Percentiles rank a stretch among this genome's conserved stretches.
Evolutionary conservation across 306 rosid genomes (phyloP).

Genomic region (Cucumis hystrix): DNA sequence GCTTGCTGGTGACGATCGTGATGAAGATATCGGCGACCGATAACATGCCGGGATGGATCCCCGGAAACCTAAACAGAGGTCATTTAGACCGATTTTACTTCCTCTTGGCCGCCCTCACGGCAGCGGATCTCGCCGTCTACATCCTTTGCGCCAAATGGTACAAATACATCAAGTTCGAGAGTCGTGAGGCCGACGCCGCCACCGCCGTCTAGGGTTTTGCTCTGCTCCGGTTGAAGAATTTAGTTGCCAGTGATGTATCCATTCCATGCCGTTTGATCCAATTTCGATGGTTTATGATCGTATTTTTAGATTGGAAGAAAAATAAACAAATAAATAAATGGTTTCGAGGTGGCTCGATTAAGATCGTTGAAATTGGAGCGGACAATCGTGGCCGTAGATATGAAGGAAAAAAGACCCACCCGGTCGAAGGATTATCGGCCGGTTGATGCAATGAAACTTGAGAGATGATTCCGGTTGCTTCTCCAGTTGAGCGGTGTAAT

Average conservation of each 20-base stretch:
- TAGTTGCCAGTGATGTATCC: background rate
- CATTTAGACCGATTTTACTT: conserved; percentile 60
- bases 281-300: background rate
- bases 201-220: background rate
- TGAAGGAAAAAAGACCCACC: background rate
- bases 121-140: conserved; percentile 35
- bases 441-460: conserved; percentile 3
- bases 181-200: background rate
- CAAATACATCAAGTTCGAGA: conserved; percentile 50
- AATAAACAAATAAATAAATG: background rate
- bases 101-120: conserved; percentile 56
- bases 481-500: conserved; percentile 4
- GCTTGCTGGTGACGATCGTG: conserved; percentile 54
- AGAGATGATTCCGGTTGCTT: background rate
- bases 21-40: conserved; percentile 46
- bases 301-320: background rate
- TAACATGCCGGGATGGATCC: conserved; percentile 67
- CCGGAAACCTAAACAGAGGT: conserved; percentile 55
- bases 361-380: background rate
- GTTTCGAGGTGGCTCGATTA: background rate
- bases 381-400: background rate
- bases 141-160: conserved; percentile 59
- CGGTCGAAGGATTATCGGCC: background rate
- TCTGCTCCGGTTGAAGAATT: background rate
- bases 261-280: background rate